A percentile compares a stretch with the other conserved stretches of the same genome.
These are phyloP conservation scores for Taiozyma sp. DNA, from an alignment of 1,139 yeast genomes.

Conservation along the genomic window DNA sequence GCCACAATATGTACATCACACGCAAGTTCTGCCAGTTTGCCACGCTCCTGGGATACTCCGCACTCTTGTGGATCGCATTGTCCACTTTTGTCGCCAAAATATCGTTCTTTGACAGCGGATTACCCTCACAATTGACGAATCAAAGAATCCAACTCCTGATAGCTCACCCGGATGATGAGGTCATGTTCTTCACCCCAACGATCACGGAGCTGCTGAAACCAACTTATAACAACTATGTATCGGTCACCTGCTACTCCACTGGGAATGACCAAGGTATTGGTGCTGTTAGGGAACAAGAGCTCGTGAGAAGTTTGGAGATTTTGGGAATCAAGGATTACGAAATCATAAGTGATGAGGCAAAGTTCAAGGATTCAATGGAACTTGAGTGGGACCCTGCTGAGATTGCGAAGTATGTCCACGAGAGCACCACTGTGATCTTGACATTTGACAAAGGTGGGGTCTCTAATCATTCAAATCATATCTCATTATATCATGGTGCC, in stretches of 20 bases:
- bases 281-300: constrained; percentile 49
- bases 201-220: constrained; percentile 47
- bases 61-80: neutral
- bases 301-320: constrained; percentile 48
- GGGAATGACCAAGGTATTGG: constrained; percentile 83
- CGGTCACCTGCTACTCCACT: constrained; percentile 65
- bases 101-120: neutral
- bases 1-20: neutral
- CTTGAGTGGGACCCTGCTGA: constrained; percentile 54
- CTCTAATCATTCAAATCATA: constrained; percentile 84
- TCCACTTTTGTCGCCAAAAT: neutral
- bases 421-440: constrained; percentile 39
- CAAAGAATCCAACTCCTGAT: constrained; percentile 47
- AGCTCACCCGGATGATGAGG: constrained; percentile 98
- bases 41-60: neutral
- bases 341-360: constrained; percentile 41
- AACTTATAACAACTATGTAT: constrained; percentile 44
- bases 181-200: constrained; percentile 93
- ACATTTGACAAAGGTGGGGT: constrained; percentile 86
- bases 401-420: constrained; percentile 30
- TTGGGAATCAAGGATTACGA: constrained; percentile 46
- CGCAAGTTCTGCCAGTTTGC: neutral
- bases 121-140: constrained; percentile 3
- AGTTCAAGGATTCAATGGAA: constrained; percentile 68
- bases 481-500: constrained; percentile 52